Base-by-base conservation (phyloP, 2,329 filamentous ascomycete species). In the Bipolaris bicolor region DNA sequence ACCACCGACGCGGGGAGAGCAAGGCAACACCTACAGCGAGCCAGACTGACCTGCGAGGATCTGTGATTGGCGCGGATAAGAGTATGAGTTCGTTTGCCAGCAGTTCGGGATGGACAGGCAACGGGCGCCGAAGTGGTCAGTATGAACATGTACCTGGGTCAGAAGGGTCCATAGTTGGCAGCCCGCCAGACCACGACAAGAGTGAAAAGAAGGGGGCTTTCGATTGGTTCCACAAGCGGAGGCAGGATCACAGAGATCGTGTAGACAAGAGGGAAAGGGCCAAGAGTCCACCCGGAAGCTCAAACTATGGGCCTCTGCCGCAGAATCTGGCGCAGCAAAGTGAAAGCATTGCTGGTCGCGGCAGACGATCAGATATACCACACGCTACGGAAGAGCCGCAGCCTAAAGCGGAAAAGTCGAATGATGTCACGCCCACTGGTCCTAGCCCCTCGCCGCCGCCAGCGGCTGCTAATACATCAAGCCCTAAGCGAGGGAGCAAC, bases 191-290 rank as follows among this genome's bases (percentile, higher is more conserved):
- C 40, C 40, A 57, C 13, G 75, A 75, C 11, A 81, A 82, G 47
- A 72, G 58, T 2, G 71, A 86, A 61, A 86, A 83, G 73, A 87
- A 83, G 60, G 84, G 86, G 1, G 81, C 86, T 1, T 83, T 89
- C 62, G 85, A 83, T 6, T 89, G 88, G 79, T 83, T 89, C 62
- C 84, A 87, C 62, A 85, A 84, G 61, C 89, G 88, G 74, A 81
- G 89, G 54, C 81, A 86, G 29, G 86, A 87, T 41, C 82, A 84
- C 29, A 82, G 81, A 57, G 82, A 84, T 29, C 78, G 80, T 55
- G 80, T 84, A 36, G 80, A 79, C 18, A 84, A 84, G 64, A 82
- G 82, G 62, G 81, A 80, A 49, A 76, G 80, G 20, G 79, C 82
- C 15, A 83, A 82, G 67, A 85, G 82, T 56, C 83, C 83, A 10